A percentile compares a stretch with the other conserved stretches of the same genome.
Evolutionary conservation across 2,329 filamentous ascomycete species (phyloP).

Genomic region (Hawksworthiomyces lignivorus): DNA sequence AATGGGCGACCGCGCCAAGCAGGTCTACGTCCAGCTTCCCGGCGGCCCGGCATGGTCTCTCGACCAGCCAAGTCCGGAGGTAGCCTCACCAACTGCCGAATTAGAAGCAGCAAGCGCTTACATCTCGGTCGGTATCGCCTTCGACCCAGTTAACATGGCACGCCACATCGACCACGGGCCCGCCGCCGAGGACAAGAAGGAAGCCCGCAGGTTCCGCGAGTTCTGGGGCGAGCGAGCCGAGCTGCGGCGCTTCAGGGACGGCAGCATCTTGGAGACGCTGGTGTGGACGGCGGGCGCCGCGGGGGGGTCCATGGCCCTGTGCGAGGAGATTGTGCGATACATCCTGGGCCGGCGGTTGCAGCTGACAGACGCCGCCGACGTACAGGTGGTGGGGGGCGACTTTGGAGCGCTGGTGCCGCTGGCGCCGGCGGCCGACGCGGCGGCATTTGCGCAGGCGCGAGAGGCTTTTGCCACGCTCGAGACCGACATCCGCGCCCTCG

Average conservation of each 20-base stretch:
- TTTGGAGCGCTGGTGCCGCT: slow-evolving; percentile 33
- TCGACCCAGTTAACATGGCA: slow-evolving; percentile 63
- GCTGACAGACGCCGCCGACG: slow-evolving; percentile 40
- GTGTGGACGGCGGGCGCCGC: slow-evolving; percentile 65
- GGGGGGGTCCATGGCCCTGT: slow-evolving; percentile 51
- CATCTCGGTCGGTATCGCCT: slow-evolving; percentile 59
- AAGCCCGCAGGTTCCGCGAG: slow-evolving; percentile 70
- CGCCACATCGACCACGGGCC: slow-evolving; percentile 85
- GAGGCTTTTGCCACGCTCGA: slow-evolving; percentile 68
- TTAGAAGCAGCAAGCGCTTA: too few species aligned
- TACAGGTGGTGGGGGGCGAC: slow-evolving; percentile 37
- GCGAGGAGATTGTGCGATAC: slow-evolving; percentile 72
- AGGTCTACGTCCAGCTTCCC: slow-evolving; percentile 52
- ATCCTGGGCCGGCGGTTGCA: slow-evolving; percentile 63
- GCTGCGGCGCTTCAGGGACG: slow-evolving; percentile 88
- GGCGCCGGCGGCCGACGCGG: slow-evolving; percentile 37
- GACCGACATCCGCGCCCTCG: slow-evolving; percentile 65
- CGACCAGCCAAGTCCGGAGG: slow-evolving; percentile 24
- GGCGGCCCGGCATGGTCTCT: slow-evolving; percentile 37
- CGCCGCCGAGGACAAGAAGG: slow-evolving; percentile 74
- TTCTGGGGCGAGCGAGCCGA: slow-evolving; percentile 97
- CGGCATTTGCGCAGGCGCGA: slow-evolving; percentile 60
- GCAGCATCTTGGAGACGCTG: slow-evolving; percentile 84
- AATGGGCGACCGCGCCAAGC: slow-evolving; percentile 63
- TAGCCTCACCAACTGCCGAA: background rate